These are phyloP conservation scores for Thuja plicata DNA, from an alignment of 83 land plant genomes.

Conservation along the genomic window DNA sequence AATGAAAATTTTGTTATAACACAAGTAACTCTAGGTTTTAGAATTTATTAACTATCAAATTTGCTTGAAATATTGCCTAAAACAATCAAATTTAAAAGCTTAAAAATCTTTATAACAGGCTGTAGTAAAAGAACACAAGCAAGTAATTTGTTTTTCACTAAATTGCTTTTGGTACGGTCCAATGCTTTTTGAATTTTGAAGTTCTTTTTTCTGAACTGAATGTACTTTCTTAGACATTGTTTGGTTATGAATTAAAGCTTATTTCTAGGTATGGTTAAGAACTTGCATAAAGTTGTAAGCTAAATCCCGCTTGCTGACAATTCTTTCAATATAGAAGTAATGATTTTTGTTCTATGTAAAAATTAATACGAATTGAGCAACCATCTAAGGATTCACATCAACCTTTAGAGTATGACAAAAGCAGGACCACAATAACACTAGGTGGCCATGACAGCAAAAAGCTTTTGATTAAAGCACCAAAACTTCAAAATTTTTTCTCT, in stretches of 20 bases:
- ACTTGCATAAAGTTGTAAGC: neutral
- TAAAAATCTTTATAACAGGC: neutral
- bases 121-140: neutral
- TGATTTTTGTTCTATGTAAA: neutral
- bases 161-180: neutral
- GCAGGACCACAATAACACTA: no score
- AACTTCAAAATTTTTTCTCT: no score
- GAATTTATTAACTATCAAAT: neutral
- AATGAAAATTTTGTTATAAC: neutral
- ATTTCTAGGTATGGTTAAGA: neutral
- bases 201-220: neutral
- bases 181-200: neutral
- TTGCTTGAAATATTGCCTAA: neutral
- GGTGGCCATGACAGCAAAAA: no score
- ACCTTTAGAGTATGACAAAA: no score
- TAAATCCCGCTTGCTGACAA: neutral
- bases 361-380: neutral
- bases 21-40: neutral
- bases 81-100: neutral
- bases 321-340: no score
- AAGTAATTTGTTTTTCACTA: neutral
- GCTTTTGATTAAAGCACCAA: no score
- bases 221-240: neutral
- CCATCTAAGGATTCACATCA: no score
- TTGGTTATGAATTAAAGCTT: neutral